Percentiles rank a stretch among this genome's conserved stretches.
phyloP scores from a whole-genome alignment of 352 stramenopile genomes.

The Pythium brachiatum region DNA sequence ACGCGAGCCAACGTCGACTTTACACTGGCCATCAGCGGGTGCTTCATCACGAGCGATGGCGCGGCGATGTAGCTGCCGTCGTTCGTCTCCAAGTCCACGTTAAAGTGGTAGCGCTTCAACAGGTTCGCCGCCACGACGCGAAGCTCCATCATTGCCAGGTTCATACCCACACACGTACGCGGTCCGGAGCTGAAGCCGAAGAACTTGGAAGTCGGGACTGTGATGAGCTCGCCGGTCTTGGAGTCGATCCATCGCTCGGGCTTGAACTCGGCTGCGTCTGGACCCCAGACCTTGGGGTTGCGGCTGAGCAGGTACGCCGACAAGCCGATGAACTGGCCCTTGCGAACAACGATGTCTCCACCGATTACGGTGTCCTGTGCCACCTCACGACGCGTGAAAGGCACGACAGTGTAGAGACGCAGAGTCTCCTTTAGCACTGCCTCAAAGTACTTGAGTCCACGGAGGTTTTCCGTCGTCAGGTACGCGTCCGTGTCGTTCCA shows the following conservation, averaged over 20 bases:
- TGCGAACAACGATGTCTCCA: conserved; percentile 24
- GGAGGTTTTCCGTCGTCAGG: conserved; percentile 46
- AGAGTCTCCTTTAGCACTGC: conserved; percentile 59
- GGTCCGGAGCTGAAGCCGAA: conserved; percentile 41
- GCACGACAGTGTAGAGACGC: conserved; percentile 54
- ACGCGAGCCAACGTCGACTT: neutral
- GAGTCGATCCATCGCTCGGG: conserved; percentile 50
- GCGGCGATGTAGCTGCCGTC: conserved; percentile 17
- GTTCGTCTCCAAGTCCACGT: conserved; percentile 9
- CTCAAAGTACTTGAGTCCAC: conserved; percentile 51
- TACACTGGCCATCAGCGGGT: conserved; percentile 10
- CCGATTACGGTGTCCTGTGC: conserved; percentile 50
- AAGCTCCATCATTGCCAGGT: conserved; percentile 46
- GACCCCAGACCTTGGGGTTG: conserved; percentile 37
- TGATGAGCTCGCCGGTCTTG: conserved; percentile 2
- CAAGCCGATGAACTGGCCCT: conserved; percentile 27
- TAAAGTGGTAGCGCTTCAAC: conserved; percentile 12
- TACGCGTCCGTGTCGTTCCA: conserved; percentile 14
- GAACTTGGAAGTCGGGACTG: conserved; percentile 25
- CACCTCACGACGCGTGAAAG: conserved; percentile 58
- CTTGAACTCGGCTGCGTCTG: conserved; percentile 50
- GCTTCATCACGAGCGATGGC: conserved; percentile 17
- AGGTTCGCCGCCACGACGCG: conserved; percentile 20
- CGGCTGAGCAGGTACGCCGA: conserved; percentile 35
- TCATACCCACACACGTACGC: conserved; percentile 44